Conservation (phyloP, 176 grass and related monocot species). For the Avena atlantica region DNA sequence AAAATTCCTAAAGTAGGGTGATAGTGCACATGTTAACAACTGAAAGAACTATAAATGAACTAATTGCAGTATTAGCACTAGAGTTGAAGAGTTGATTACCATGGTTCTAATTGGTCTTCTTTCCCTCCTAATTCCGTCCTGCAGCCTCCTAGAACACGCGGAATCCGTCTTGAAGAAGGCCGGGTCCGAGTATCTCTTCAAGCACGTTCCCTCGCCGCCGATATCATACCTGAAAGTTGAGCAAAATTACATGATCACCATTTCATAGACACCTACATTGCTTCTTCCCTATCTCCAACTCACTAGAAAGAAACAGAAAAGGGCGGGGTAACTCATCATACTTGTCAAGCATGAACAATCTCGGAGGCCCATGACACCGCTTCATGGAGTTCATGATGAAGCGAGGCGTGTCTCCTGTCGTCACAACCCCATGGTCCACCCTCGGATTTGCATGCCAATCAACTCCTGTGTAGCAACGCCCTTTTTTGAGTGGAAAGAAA, state of each 20-base stretch:
- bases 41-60: constrained; percentile 25
- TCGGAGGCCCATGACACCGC: constrained; percentile 81
- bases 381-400: constrained; percentile 87
- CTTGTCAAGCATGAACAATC: constrained; percentile 93
- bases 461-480: constrained; percentile 54
- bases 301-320: neutral
- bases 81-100: constrained; percentile 55
- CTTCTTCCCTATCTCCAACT: constrained; percentile 24
- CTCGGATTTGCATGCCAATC: constrained; percentile 69
- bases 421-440: constrained; percentile 62
- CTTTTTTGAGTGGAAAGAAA: neutral
- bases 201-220: constrained; percentile 73
- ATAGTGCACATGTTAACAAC: neutral
- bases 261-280: constrained; percentile 11
- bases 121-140: constrained; percentile 56
- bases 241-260: constrained; percentile 25
- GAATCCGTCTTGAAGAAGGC: constrained; percentile 68
- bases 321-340: constrained; percentile 32
- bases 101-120: constrained; percentile 57
- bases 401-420: constrained; percentile 63
- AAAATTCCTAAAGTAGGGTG: neutral
- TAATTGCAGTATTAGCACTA: neutral
- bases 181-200: constrained; percentile 90
- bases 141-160: constrained; percentile 46
- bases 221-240: constrained; percentile 76